Evolutionary conservation across 169 alveolate species (phyloP).

Genomic region (Plasmodium cynomolgi): DNA sequence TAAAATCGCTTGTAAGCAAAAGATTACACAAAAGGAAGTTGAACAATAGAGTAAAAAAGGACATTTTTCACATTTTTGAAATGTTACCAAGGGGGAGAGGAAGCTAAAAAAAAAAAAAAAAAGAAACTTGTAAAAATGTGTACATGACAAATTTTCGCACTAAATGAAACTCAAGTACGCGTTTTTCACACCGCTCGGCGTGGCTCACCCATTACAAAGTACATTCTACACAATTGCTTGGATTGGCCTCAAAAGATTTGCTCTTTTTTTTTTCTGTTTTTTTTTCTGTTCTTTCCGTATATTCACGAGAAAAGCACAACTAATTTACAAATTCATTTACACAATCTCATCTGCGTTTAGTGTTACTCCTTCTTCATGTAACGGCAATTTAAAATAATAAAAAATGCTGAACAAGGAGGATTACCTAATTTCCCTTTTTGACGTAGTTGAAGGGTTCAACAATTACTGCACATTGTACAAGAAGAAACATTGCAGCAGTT

Average conservation of each 20-base stretch:
- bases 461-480: conserved; percentile 32
- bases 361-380: not conserved
- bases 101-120: not conserved
- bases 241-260: not conserved
- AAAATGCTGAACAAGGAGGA: conserved; percentile 50
- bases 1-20: not conserved
- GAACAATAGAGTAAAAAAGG: not conserved
- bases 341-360: not conserved
- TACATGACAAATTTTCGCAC: not conserved
- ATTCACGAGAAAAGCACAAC: not conserved
- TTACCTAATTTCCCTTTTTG: conserved; percentile 28
- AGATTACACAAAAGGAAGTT: not conserved
- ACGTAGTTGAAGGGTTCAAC: conserved; percentile 46
- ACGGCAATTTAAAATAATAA: not conserved
- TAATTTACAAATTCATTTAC: not conserved
- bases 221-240: not conserved
- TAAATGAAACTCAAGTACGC: not conserved
- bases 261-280: not conserved
- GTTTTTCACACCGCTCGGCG: not conserved
- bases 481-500: conserved; percentile 12
- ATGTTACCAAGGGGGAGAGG: not conserved
- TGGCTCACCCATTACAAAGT: not conserved
- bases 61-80: not conserved
- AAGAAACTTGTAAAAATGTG: not conserved
- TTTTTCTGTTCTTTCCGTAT: conserved; percentile 1